Conservation (phyloP, 352 stramenopile species). For the Globisporangium middletonii region DNA sequence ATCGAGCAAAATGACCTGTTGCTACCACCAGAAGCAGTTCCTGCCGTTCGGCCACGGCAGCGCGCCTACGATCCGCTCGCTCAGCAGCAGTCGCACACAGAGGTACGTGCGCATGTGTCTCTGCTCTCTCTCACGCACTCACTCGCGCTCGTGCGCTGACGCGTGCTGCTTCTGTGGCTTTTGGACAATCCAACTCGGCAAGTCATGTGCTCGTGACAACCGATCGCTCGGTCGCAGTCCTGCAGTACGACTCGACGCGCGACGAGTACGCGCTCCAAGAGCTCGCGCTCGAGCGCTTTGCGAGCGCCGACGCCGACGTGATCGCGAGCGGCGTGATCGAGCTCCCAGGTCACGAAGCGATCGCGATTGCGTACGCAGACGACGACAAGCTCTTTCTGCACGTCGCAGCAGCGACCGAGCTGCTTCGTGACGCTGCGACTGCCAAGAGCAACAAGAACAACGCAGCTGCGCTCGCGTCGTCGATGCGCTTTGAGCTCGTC, state of each 20-base stretch:
- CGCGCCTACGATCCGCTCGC: slow-evolving; percentile 49
- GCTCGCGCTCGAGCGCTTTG: slow-evolving; percentile 26
- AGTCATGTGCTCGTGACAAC: slow-evolving; percentile 69
- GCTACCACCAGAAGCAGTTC: slow-evolving; percentile 55
- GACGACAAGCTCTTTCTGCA: slow-evolving; percentile 28
- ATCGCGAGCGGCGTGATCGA: slow-evolving; percentile 44
- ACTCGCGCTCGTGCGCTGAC: background rate
- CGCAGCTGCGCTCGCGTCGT: background rate
- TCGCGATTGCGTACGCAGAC: slow-evolving; percentile 48
- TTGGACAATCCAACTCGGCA: background rate
- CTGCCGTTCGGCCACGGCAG: slow-evolving; percentile 46
- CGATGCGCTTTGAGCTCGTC: slow-evolving; percentile 51
- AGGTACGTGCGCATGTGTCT: slow-evolving; percentile 16
- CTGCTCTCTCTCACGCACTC: background rate
- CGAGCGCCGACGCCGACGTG: slow-evolving; percentile 22
- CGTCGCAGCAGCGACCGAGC: slow-evolving; percentile 12
- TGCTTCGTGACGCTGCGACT: background rate
- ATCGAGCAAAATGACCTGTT: slow-evolving; percentile 14
- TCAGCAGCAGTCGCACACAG: slow-evolving; percentile 25
- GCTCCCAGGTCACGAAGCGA: slow-evolving; percentile 21
- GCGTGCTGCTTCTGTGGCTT: background rate
- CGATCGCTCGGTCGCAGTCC: slow-evolving; percentile 43
- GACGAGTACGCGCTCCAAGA: slow-evolving; percentile 32
- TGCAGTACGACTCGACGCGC: slow-evolving; percentile 23
- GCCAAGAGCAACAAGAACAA: background rate